A percentile compares a stretch with the other conserved stretches of the same genome.
These are phyloP conservation scores for Xanthoceras sorbifolium DNA, from an alignment of 345 rosid species.

Conservation along the genomic window DNA sequence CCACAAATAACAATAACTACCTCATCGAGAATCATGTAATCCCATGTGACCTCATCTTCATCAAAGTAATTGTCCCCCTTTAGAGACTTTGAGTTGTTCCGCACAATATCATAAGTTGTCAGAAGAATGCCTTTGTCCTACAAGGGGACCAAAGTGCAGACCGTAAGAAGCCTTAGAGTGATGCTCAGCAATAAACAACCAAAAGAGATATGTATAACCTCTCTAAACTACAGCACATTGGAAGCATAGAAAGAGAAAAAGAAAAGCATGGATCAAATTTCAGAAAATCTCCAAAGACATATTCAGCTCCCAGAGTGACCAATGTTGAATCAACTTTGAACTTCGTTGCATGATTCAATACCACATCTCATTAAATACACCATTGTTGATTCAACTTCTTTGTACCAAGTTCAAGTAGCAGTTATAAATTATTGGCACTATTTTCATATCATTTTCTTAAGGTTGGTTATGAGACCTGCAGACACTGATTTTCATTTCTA, in stretches of 20 bases:
- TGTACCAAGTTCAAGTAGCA: slow-evolving; percentile 3
- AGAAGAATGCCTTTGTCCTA: slow-evolving; percentile 89
- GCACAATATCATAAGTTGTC: slow-evolving; percentile 92
- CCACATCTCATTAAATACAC: neutral
- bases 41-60: slow-evolving; percentile 73
- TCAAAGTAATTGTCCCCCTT: slow-evolving; percentile 46
- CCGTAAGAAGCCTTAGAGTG: slow-evolving; percentile 6
- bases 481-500: neutral
- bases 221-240: neutral
- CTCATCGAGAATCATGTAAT: slow-evolving; percentile 98
- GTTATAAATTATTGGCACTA: neutral
- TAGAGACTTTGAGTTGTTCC: slow-evolving; percentile 78
- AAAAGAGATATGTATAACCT: neutral
- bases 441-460: neutral
- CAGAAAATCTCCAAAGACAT: neutral
- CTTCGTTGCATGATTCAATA: neutral
- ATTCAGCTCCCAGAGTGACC: neutral
- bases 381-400: neutral
- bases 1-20: slow-evolving; percentile 35
- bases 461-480: neutral
- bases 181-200: slow-evolving; percentile 11
- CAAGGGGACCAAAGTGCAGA: slow-evolving; percentile 23
- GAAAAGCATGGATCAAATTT: neutral
- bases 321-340: neutral
- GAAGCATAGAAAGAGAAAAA: slow-evolving; percentile 1